phyloP scores from a whole-genome alignment of 2,329 filamentous ascomycete species.

The Neonectria faginata region DNA sequence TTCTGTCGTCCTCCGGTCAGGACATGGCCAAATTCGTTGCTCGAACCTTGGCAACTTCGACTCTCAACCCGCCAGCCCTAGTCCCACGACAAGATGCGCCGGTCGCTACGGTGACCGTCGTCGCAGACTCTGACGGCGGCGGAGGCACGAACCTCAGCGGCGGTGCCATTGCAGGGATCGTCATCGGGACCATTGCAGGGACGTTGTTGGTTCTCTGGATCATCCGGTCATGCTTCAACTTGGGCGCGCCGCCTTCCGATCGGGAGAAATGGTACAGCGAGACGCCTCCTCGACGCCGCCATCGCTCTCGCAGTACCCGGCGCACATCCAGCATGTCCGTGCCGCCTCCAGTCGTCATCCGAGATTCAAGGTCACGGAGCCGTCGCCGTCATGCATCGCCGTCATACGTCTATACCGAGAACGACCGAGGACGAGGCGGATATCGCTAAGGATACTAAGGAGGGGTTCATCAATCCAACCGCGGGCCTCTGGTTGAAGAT shows the following conservation, averaged over 20 bases:
- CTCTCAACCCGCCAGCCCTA: conserved; percentile 8
- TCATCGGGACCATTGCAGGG: conserved; percentile 61
- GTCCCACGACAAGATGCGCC: conserved; percentile 36
- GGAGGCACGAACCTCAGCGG: conserved; percentile 51
- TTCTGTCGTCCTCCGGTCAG: background rate
- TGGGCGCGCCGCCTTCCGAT: conserved; percentile 52
- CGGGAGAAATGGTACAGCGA: conserved; percentile 50
- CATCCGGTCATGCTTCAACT: conserved; percentile 57
- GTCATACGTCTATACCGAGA: conserved; percentile 32
- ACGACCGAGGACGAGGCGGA: conserved; percentile 26
- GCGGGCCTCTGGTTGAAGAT: background rate
- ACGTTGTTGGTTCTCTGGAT: conserved; percentile 61
- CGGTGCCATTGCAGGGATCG: conserved; percentile 64
- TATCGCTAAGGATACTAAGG: background rate
- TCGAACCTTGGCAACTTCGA: background rate
- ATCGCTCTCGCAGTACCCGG: conserved; percentile 40
- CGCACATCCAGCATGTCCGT: conserved; percentile 42
- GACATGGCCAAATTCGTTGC: background rate
- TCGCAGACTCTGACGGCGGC: conserved; percentile 34
- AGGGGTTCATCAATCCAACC: background rate
- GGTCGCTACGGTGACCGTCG: conserved; percentile 49
- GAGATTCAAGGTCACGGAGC: conserved; percentile 38
- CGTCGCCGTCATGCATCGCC: conserved; percentile 33
- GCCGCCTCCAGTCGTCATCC: conserved; percentile 42
- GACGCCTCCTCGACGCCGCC: conserved; percentile 35